Conservation (phyloP, 306 rosid genomes). For the Prunus kanzakura region DNA sequence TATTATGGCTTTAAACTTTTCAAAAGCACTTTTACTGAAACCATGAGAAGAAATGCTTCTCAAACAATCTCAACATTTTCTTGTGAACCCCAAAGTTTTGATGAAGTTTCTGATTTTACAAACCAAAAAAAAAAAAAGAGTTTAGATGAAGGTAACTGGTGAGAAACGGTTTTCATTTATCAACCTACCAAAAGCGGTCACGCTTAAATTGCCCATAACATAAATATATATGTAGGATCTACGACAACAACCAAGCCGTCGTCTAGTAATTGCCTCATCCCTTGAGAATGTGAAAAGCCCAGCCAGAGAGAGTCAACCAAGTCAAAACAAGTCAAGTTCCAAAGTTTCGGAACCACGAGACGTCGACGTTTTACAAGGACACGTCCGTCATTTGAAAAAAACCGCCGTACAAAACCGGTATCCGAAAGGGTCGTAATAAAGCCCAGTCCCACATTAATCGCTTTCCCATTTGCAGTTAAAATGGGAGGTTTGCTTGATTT, state of each 20-base stretch:
- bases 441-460: neutral
- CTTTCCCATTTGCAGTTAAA: slow-evolving; percentile 24
- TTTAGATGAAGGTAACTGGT: too few relatives aligned
- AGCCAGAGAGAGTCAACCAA: neutral
- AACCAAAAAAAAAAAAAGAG: too few relatives aligned
- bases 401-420: slow-evolving; percentile 8
- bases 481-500: slow-evolving; percentile 10
- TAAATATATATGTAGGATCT: neutral
- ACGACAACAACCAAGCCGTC: neutral
- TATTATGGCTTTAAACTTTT: too few relatives aligned
- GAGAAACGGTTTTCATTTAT: too few relatives aligned
- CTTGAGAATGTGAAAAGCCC: neutral
- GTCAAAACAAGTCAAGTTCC: neutral
- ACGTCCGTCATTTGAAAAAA: slow-evolving; percentile 12
- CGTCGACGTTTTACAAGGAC: neutral
- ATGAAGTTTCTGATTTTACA: too few relatives aligned
- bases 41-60: too few relatives aligned
- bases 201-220: too few relatives aligned
- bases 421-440: neutral
- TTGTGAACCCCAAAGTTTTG: too few relatives aligned
- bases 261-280: neutral
- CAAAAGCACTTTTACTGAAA: too few relatives aligned
- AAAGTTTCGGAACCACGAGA: too few relatives aligned
- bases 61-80: too few relatives aligned
- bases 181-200: too few relatives aligned